Base-by-base conservation (phyloP, 805 yeast species). In the Cyberlindnera samutprakarnensis region DNA sequence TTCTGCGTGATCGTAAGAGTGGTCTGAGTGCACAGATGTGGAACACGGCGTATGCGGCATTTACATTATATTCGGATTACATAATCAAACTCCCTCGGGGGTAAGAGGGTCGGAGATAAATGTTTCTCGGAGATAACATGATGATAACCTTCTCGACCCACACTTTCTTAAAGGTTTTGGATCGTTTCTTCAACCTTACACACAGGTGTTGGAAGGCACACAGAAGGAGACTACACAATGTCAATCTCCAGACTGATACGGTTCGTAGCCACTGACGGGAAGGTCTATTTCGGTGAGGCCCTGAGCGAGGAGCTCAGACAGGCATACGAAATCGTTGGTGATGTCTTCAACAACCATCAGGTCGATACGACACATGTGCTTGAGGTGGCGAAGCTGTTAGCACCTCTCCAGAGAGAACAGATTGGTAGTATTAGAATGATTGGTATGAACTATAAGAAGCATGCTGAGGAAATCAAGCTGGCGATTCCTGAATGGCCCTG, bases 401-500 rank as follows among this genome's bases (percentile, higher is more conserved):
- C 65, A 4, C 76, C 76, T 5, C 36, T 70, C 20, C 51, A 57
- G 5, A 42, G 42, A n/a, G 42, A 43, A 4, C 62, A 61, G 28
- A 51, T 66, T 2, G 53, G 51, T 6, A 60, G 68, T 2, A 54
- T 71, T 14, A 54, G 75, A 30, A 60, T 66, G 46, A 57, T 73
- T 21, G 78, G 78, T 1, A 57, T 72, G 51, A 72, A 72, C 48
- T 73, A 69, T 43, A 53, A 56, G 24, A 64, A 65, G 45, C 66
- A 60, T 39, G 59, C 55, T 4, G 38, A 43, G 13, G 72, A 72
- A 51, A 49, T 64, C 24, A 54, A 57, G 9, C 40, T 57, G 41
- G 54, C 64, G 14, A 50, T 58, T 14, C 78, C 78, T 2, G 48
- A 59, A 32, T 64, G 57, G 47, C 78, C 78, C 4, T 59, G 68